Percentiles rank a stretch among this genome's conserved stretches.
Conservation (phyloP, 805 yeast species). For the Diddensiella transvaalensis region DNA sequence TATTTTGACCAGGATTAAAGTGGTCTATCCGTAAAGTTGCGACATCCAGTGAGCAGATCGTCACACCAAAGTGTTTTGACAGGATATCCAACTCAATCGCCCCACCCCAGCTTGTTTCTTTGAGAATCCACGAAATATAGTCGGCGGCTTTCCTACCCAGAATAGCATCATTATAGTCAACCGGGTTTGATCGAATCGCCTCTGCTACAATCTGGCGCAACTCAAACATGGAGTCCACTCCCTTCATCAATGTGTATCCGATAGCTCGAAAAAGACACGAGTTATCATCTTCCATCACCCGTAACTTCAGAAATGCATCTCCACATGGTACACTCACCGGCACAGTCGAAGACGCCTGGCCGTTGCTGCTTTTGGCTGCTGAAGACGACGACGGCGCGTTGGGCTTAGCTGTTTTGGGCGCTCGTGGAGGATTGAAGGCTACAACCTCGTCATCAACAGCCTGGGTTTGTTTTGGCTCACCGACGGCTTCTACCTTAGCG, state of each 20-base stretch:
- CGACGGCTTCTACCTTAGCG: constrained; percentile 25
- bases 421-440: background rate
- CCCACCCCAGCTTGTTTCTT: constrained; percentile 74
- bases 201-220: constrained; percentile 52
- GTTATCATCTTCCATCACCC: constrained; percentile 71
- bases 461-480: background rate
- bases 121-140: constrained; percentile 59
- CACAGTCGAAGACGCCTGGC: constrained; percentile 7
- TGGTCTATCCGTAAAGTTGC: constrained; percentile 55
- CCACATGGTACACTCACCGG: constrained; percentile 19
- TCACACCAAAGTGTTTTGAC: constrained; percentile 47
- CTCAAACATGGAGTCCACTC: constrained; percentile 43
- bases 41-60: constrained; percentile 61
- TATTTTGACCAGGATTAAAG: constrained; percentile 45
- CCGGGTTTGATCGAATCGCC: constrained; percentile 41
- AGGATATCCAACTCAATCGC: constrained; percentile 71
- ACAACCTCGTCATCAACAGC: background rate
- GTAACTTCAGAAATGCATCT: constrained; percentile 40
- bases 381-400: constrained; percentile 2
- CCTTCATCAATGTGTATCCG: constrained; percentile 47
- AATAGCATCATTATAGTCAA: constrained; percentile 51
- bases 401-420: constrained; percentile 6
- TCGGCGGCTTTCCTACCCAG: constrained; percentile 48
- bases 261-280: constrained; percentile 72
- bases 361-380: background rate